A percentile compares a stretch with the other conserved stretches of the same genome.
These are phyloP conservation scores for Candida gorgasii DNA, from an alignment of 805 yeast species.

Conservation along the genomic window DNA sequence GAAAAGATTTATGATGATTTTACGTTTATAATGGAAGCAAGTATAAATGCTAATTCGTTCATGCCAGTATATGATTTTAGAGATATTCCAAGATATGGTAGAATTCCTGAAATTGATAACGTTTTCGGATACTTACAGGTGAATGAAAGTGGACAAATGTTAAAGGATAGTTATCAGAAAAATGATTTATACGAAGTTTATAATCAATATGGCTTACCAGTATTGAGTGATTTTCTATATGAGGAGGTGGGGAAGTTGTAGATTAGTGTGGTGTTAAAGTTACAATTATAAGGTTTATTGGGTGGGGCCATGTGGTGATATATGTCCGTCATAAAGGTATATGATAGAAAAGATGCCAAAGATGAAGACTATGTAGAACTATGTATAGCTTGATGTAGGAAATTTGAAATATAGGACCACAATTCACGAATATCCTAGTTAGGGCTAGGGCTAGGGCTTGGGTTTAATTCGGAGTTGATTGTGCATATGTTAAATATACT, in stretches of 20 bases:
- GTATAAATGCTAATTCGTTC: conserved; percentile 49
- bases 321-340: too few species aligned
- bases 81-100: conserved; percentile 59
- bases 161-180: conserved; percentile 53
- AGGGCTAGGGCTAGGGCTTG: too few species aligned
- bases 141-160: conserved; percentile 53
- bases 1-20: conserved; percentile 43
- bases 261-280: too few species aligned
- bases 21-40: conserved; percentile 56
- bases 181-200: conserved; percentile 60
- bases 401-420: too few species aligned
- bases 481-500: too few species aligned
- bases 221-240: conserved; percentile 51
- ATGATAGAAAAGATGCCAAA: not conserved
- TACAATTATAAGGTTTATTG: too few species aligned
- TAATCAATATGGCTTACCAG: conserved; percentile 34
- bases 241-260: conserved; percentile 31
- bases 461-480: not conserved
- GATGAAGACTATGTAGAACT: too few species aligned
- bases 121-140: conserved; percentile 71
- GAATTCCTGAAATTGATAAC: conserved; percentile 71
- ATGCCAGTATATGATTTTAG: conserved; percentile 77
- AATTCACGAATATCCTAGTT: too few species aligned
- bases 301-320: too few species aligned
- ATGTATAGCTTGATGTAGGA: too few species aligned